A percentile compares a stretch with the other conserved stretches of the same genome.
Evolutionary conservation across 768 basidiomycete genomes (phyloP).

Genomic region (Pisolithus orientalis): DNA sequence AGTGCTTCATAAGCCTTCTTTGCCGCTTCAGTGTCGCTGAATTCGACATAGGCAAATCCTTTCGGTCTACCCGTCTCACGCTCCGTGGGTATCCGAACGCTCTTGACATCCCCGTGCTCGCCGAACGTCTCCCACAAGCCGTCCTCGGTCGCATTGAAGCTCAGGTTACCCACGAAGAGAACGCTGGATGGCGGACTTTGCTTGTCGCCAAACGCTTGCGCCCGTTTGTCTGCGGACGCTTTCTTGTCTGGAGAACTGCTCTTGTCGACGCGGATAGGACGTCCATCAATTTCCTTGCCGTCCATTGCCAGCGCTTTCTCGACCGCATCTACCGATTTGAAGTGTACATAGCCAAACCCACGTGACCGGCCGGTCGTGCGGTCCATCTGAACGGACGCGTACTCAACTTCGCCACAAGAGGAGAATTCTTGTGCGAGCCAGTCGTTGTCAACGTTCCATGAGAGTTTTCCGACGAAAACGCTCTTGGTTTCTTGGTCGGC

Average conservation of each 20-base stretch:
- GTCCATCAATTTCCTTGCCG: constrained; percentile 89
- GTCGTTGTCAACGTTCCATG: constrained; percentile 97
- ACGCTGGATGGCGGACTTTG: constrained; percentile 61
- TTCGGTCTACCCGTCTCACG: constrained; percentile 86
- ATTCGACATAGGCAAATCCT: constrained; percentile 97
- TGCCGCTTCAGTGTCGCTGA: constrained; percentile 72
- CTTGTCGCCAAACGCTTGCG: constrained; percentile 70
- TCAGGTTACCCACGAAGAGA: constrained; percentile 89
- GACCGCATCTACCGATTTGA: constrained; percentile 62
- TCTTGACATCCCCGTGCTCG: constrained; percentile 80
- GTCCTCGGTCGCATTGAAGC: constrained; percentile 77
- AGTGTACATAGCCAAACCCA: constrained; percentile 82
- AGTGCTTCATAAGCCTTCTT: constrained; percentile 71
- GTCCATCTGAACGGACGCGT: constrained; percentile 85
- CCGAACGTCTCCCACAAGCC: constrained; percentile 85
- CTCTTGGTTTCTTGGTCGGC: constrained; percentile 49
- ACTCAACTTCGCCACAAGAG: constrained; percentile 80
- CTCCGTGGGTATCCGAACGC: constrained; percentile 87
- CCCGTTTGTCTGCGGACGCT: constrained; percentile 58
- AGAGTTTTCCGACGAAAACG: constrained; percentile 88
- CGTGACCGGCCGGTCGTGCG: constrained; percentile 77
- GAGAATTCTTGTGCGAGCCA: constrained; percentile 90
- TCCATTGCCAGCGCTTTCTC: constrained; percentile 76
- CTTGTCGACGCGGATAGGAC: constrained; percentile 80
- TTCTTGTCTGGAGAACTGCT: constrained; percentile 56